phyloP scores from a whole-genome alignment of 305 asterid genomes.

The Fraxinus dipetala region DNA sequence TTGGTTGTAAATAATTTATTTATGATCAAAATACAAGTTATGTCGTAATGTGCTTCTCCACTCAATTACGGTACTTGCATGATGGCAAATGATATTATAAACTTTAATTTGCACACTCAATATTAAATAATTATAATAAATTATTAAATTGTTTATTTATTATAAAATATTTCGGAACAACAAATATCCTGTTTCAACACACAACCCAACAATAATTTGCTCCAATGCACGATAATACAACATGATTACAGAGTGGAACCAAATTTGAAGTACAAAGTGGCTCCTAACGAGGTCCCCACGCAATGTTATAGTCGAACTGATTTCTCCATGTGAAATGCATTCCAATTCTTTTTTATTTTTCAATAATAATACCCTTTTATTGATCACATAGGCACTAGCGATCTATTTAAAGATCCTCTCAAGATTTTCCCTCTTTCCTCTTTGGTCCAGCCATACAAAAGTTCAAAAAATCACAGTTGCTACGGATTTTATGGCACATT shows the following conservation, averaged over 20 bases:
- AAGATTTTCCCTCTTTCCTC: background rate
- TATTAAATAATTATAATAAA: no score
- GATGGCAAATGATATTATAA: background rate
- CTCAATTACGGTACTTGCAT: background rate
- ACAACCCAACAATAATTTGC: background rate
- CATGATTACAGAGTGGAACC: background rate
- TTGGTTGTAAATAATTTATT: background rate
- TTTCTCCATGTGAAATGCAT: background rate
- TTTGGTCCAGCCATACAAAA: background rate
- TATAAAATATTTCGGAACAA: background rate
- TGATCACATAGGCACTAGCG: background rate
- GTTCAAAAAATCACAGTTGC: background rate
- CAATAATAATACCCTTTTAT: background rate
- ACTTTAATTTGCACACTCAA: background rate
- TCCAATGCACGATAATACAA: background rate
- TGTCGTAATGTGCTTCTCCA: background rate
- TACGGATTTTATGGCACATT: background rate
- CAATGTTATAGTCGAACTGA: background rate
- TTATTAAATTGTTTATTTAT: background rate
- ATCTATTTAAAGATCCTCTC: background rate
- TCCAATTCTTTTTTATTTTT: background rate
- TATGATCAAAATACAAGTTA: background rate
- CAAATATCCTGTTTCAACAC: background rate
- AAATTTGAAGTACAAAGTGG: background rate
- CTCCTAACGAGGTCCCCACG: background rate